Base-by-base conservation (phyloP, 2,329 filamentous ascomycete species). In the Cyphellophora attinorum region DNA sequence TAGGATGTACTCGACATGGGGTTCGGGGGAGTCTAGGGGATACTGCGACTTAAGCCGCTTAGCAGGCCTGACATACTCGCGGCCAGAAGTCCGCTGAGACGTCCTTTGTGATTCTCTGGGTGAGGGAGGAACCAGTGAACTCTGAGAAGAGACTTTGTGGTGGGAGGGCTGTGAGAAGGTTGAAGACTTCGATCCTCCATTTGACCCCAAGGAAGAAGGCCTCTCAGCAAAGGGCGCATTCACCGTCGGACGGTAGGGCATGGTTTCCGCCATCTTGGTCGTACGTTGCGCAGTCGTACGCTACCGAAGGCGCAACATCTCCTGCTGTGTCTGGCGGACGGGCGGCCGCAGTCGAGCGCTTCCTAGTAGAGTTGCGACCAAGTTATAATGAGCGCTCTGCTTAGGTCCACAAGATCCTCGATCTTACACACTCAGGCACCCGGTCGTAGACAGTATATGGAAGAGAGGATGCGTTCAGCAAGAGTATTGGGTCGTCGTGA, bases 1-100 rank as follows among this genome's bases (percentile, higher is more conserved):
- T 34, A 98, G 69, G 34, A 98, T 96, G 55, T 96, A 98, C 57
- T 98, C 91, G 61, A 98, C 91, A 79, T 98, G 91, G 52, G 91
- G 93, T 57, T 96, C 81, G 5, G 68, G 65, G 8, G 76, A 73
- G 37, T 79, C 70, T n/a, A 76, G 69, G 11, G 82, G 82, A 52
- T 86, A 88, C 51, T 86, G 82, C 13, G 82, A 82, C 37, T 76
- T 79, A 53, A 80, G 60, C 52, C 70, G 76, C 48, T 71, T 69
- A 12, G 62, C 36, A 5, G 42, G 34, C 19, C 42, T 42, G 21
- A 37, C 37, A 10, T 28, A 47, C 38, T 43, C 38, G 34, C 48
- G 46, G 14, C 52, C 48, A 5, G 62, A 66, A 27, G 50, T 51
- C 33, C 53, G 56, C 18, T 52, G 54, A 33, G 54, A 54, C 3